A percentile compares a stretch with the other conserved stretches of the same genome.
Conservation (phyloP, 495 filamentous ascomycete species). For the Xylaria telfairii region DNA sequence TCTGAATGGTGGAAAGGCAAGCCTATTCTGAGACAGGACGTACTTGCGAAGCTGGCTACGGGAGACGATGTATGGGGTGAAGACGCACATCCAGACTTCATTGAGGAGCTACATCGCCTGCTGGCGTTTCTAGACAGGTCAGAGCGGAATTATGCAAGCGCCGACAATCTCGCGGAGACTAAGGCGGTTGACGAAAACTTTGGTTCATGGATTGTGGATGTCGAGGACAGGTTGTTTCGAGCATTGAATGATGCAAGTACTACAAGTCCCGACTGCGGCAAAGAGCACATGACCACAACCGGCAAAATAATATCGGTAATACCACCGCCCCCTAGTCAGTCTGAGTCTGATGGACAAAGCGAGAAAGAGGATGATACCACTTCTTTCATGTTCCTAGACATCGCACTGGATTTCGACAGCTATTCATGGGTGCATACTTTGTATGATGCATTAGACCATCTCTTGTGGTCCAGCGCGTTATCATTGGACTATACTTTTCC, state of each 20-base stretch:
- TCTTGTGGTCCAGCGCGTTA: slow-evolving; percentile 62
- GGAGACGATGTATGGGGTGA: slow-evolving; percentile 54
- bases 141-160: slow-evolving; percentile 80
- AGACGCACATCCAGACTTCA: slow-evolving; percentile 46
- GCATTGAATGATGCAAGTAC: slow-evolving; percentile 33
- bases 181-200: slow-evolving; percentile 33
- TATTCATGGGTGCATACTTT: slow-evolving; percentile 55
- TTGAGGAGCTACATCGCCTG: slow-evolving; percentile 73
- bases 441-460: slow-evolving; percentile 74
- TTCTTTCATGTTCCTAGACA: slow-evolving; percentile 48
- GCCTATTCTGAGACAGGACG: slow-evolving; percentile 62
- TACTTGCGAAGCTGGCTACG: slow-evolving; percentile 58
- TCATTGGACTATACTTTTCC: slow-evolving; percentile 40
- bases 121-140: slow-evolving; percentile 85
- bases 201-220: slow-evolving; percentile 33
- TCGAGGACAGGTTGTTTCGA: slow-evolving; percentile 37
- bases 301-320: slow-evolving; percentile 31
- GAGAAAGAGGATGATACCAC: slow-evolving; percentile 41
- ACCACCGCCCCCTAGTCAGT: slow-evolving; percentile 13
- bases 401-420: slow-evolving; percentile 35
- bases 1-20: slow-evolving; percentile 87
- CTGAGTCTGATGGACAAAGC: slow-evolving; percentile 33
- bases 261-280: slow-evolving; percentile 30
- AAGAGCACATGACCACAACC: slow-evolving; percentile 39
- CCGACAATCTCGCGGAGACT: slow-evolving; percentile 53